Evolutionary conservation across 169 alveolate genomes (phyloP).

Genomic region (Plasmodium adleri): DNA sequence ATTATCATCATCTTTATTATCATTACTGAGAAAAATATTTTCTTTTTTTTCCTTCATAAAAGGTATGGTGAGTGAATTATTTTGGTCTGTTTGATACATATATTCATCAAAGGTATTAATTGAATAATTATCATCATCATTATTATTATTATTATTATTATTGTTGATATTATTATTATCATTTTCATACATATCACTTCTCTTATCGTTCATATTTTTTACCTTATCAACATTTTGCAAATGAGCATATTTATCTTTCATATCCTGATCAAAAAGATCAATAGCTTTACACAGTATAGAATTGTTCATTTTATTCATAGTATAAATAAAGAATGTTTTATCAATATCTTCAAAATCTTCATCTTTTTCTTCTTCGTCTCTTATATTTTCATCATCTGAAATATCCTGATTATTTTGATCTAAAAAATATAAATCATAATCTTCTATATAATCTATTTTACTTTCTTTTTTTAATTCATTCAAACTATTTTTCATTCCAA

Average conservation of each 20-base stretch:
- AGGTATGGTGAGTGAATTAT: too few relatives aligned
- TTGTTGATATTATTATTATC: not conserved
- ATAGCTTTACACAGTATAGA: conserved; percentile 61
- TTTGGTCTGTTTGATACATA: too few relatives aligned
- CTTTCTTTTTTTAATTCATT: conserved; percentile 57
- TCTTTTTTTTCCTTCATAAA: too few relatives aligned
- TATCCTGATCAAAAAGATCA: conserved; percentile 29
- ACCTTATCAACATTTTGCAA: too few relatives aligned
- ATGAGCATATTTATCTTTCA: too few relatives aligned
- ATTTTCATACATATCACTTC: not conserved
- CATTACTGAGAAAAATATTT: too few relatives aligned
- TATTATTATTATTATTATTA: too few relatives aligned
- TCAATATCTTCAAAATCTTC: conserved; percentile 37
- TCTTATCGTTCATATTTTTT: too few relatives aligned
- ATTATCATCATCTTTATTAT: not conserved
- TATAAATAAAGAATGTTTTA: conserved; percentile 13
- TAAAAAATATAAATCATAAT: conserved; percentile 45
- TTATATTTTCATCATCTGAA: not conserved
- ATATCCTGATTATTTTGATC: conserved; percentile 1
- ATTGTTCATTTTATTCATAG: conserved; percentile 54
- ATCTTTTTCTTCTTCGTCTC: not conserved
- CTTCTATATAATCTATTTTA: conserved; percentile 59
- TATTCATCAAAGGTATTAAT: too few relatives aligned
- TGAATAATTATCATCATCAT: too few relatives aligned
- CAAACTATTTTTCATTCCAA: conserved; percentile 69